phyloP scores from a whole-genome alignment of 1,284 basidiomycete species.

The Fistulinella cinereoalba region DNA sequence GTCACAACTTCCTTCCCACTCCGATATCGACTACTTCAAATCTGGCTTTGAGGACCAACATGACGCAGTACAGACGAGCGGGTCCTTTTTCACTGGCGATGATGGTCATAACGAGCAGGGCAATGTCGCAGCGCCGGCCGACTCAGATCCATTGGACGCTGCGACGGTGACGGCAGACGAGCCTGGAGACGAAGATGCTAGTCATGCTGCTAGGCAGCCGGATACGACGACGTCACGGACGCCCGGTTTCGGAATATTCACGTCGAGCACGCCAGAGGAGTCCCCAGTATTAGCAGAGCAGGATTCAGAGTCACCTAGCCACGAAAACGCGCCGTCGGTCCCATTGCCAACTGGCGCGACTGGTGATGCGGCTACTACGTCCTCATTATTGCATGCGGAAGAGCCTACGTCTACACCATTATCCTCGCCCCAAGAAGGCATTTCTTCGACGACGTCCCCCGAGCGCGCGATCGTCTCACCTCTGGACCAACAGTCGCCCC shows the following conservation, averaged over 20 bases:
- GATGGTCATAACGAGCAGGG: constrained; percentile 16
- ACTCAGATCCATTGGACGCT: constrained; percentile 50
- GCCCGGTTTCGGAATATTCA: constrained; percentile 29
- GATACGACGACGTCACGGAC: constrained; percentile 17
- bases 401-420: constrained; percentile 8
- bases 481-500: constrained; percentile 43
- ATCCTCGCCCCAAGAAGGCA: constrained; percentile 24
- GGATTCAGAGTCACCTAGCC: constrained; percentile 8
- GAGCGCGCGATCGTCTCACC: constrained; percentile 48
- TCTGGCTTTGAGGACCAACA: constrained; percentile 36
- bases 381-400: constrained; percentile 4
- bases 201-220: constrained; percentile 20
- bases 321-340: constrained; percentile 5
- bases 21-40: constrained; percentile 31
- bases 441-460: constrained; percentile 20
- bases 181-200: constrained; percentile 38
- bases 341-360: constrained; percentile 10
- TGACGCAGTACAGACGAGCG: constrained; percentile 24
- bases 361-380: constrained; percentile 1
- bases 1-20: constrained; percentile 15
- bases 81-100: constrained; percentile 19
- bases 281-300: constrained; percentile 10
- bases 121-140: constrained; percentile 15
- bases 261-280: constrained; percentile 17
- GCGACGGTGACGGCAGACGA: constrained; percentile 35